Evolutionary conservation across 2,329 filamentous ascomycete genomes (phyloP).

Genomic region (Laburnicola sp.): DNA sequence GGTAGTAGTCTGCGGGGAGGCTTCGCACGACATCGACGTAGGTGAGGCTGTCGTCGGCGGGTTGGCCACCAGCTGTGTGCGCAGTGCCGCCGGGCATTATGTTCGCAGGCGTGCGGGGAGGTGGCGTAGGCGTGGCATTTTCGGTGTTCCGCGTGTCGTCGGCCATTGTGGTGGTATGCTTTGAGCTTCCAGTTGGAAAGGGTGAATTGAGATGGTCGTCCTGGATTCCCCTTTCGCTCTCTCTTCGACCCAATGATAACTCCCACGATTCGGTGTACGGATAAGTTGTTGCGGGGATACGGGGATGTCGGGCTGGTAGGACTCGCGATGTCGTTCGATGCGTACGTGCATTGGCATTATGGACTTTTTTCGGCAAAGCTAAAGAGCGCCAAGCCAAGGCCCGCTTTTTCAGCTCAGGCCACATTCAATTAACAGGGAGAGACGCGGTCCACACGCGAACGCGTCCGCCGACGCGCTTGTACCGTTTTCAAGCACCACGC

Average conservation of each 20-base stretch:
- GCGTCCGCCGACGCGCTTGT: constrained; percentile 28
- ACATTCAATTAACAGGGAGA: constrained; percentile 34
- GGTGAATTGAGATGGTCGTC: not conserved
- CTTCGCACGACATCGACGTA: constrained; percentile 64
- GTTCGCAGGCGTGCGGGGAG: constrained; percentile 36
- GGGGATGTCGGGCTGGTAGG: not conserved
- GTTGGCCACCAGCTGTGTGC: constrained; percentile 62
- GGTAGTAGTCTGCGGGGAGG: constrained; percentile 70
- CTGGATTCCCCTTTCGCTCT: not conserved
- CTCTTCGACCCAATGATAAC: not conserved
- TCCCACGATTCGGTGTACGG: not conserved
- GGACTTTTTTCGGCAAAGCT: constrained; percentile 20
- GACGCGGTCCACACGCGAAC: constrained; percentile 19
- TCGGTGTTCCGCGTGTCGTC: constrained; percentile 49
- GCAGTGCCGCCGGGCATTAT: constrained; percentile 58
- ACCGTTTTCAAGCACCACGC: constrained; percentile 14
- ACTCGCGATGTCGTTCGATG: constrained; percentile 7
- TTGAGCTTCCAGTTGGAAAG: constrained; percentile 2
- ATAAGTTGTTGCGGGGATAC: not conserved
- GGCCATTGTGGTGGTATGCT: constrained; percentile 46
- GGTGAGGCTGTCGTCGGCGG: constrained; percentile 43
- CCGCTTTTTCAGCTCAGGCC: constrained; percentile 1
- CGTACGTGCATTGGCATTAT: constrained; percentile 16
- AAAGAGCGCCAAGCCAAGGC: not conserved
- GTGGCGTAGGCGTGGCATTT: constrained; percentile 18